Evolutionary conservation across 805 yeast genomes (phyloP), one percentile per base, ranked within the genome.

Genomic region (Vanderwaltozyma verrucispora): DNA sequence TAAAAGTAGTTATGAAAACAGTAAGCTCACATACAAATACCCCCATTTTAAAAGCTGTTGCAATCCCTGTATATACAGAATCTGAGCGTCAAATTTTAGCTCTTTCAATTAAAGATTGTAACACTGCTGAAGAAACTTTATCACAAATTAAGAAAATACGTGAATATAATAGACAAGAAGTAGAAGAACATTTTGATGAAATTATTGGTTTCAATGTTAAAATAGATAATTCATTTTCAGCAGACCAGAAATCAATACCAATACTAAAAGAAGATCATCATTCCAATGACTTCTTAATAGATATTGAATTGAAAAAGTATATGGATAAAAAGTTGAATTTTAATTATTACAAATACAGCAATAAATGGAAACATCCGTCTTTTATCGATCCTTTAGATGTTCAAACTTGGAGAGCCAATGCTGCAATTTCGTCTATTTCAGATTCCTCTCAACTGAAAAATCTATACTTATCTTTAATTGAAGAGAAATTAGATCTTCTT

Each of bases 221-320:
- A 5, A 56, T 65, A 0, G 49, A 56, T 9, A 69, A 68, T 45
- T 46, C 41, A 19, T 60, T 66, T 38, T 55, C 65, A 33, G 67
- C 59, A n/a, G 37, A 50, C n/a, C 45, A 35, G 13, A 45, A 42
- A 11, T 33, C 39, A 5, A 42, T 45, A 3, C 39, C 42, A 17
- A 42, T 52, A 45, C 63, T 47, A 14, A 38, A 37, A 23, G 55
- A 35, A 36, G 15, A 45, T 51, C 5, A 33, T 27, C 2, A 31
- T 39, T 38, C 37, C 76, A 51, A 67, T 60, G 46, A 54, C 65
- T 24, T 73, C 77, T 21, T 49, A 75, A 40, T 21, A 9, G 23
- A 56, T 60, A 20, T 55, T 76, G 13, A 68, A 75, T 63, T 54
- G 57, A 20, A 54, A 53, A 20, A 28, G 68, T 35, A 21, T 25